Conservation (phyloP, 257 asterid genomes). For the Capsicum rhomboideum region DNA sequence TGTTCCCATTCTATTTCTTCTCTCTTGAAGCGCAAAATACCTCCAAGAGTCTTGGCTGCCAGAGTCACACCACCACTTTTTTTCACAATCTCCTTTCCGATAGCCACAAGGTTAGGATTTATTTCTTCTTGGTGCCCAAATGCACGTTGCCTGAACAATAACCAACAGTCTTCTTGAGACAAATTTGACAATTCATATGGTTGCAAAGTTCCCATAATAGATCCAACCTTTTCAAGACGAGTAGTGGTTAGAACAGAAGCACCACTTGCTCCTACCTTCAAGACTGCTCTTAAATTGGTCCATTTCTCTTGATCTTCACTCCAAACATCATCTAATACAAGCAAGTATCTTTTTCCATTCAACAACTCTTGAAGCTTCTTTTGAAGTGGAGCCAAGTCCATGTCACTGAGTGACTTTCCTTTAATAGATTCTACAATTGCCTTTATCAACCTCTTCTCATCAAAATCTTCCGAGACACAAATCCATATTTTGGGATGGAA, state of each 20-base stretch:
- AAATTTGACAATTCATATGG: background rate
- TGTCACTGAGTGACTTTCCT: background rate
- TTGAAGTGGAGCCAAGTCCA: background rate
- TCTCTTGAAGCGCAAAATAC: no score
- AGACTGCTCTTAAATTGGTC: background rate
- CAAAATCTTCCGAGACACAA: background rate
- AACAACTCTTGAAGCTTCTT: background rate
- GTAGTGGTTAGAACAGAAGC: constrained; percentile 19
- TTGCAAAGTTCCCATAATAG: constrained; percentile 14
- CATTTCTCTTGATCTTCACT: background rate
- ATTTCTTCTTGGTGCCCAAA: background rate
- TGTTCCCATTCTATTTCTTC: no score
- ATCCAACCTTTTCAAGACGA: constrained; percentile 11
- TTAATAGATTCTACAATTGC: background rate
- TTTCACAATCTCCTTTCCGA: no score
- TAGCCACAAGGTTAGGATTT: background rate
- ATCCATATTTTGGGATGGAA: background rate
- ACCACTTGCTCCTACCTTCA: constrained; percentile 14
- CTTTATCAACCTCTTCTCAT: background rate
- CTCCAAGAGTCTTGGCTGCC: no score
- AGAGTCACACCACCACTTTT: constrained; percentile 15
- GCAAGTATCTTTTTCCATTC: background rate
- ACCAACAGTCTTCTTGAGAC: constrained; percentile 14
- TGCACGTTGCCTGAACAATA: constrained; percentile 10
- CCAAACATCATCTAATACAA: background rate